Evolutionary conservation across 257 asterid genomes (phyloP).

Genomic region (Thymus mandschuricus): DNA sequence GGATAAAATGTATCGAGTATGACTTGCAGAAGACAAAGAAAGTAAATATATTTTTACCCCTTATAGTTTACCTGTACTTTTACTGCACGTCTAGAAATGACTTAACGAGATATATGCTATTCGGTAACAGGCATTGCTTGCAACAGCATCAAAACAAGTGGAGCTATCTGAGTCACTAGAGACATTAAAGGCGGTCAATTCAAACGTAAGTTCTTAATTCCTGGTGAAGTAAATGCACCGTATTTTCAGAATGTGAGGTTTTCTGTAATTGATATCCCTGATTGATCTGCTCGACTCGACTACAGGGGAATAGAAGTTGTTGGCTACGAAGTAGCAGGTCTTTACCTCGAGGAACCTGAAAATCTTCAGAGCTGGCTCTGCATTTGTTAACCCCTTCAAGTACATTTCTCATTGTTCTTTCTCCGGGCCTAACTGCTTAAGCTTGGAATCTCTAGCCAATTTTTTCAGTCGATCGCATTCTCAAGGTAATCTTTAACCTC

Average conservation of each 20-base stretch:
- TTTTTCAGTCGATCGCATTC: constrained; percentile 15
- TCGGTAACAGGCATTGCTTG: constrained; percentile 67
- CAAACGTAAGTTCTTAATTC: constrained; percentile 50
- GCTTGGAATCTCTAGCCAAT: constrained; percentile 7
- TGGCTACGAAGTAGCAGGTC: constrained; percentile 66
- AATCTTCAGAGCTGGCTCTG: constrained; percentile 28
- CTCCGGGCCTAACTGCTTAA: neutral
- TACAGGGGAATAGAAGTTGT: constrained; percentile 57
- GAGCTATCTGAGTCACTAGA: constrained; percentile 88
- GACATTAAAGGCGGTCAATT: constrained; percentile 56
- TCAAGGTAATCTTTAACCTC: constrained; percentile 36
- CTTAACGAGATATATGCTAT: constrained; percentile 11
- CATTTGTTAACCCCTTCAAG: constrained; percentile 7
- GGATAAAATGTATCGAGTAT: constrained; percentile 80
- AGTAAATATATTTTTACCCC: constrained; percentile 41
- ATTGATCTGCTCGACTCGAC: constrained; percentile 20
- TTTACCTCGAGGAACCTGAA: constrained; percentile 36
- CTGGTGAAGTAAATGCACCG: neutral
- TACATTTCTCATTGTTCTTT: constrained; percentile 1
- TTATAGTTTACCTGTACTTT: neutral
- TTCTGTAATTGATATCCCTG: neutral
- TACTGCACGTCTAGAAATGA: neutral
- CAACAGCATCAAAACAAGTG: constrained; percentile 83
- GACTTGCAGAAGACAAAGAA: constrained; percentile 89
- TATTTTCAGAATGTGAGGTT: neutral